Base-by-base conservation (phyloP, 176 grass and related monocot species). In the Avena sativa region DNA sequence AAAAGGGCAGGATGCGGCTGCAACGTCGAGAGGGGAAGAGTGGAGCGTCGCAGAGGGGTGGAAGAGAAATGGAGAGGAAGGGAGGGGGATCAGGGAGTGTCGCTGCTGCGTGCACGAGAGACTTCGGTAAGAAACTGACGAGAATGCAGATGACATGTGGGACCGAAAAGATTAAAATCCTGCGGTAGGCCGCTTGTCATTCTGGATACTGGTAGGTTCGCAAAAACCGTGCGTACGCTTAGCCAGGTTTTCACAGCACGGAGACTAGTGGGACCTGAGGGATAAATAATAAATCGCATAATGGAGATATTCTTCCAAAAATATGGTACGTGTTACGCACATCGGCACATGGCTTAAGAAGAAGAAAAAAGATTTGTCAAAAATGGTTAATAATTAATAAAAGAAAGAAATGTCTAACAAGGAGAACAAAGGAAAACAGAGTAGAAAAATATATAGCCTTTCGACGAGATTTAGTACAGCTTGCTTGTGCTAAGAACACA, bases 1-100 rank as follows among this genome's bases (percentile, higher is more conserved):
- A 0, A 46, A 7, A 55, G 63, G 11, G 19, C 21, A 3, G 46
- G 19, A 16, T 14, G 69, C 43, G 44, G 63, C 74, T 56, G 83
- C 72, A 36, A 51, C 40, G 77, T 17, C 77, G 52, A 77, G 76
- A 57, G n/a, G 76, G 9, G 76, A 8, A 79, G 85, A 20, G 56
- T 6, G 11, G 44, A 52, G 78, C 34, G 3, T 36, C 40, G 32
- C 53, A 59, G 38, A 74, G 36, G 3, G 25, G 58, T 61, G 60
- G 56, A 44, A 36, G 55, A 84, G 71, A 14, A 53, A 4, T 79
- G 65, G 52, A 25, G 32, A 9, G 30, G 40, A 32, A 51, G 60
- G 9, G 82, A 19, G 21, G 51, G 65, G 34, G 34, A 26, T 21
- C 66, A 28, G 19, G 38, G 38, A 8, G 8, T 47, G 8, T 7